Evolutionary conservation across 2,329 filamentous ascomycete genomes (phyloP).

Genomic region (Sclerotinia minor): DNA sequence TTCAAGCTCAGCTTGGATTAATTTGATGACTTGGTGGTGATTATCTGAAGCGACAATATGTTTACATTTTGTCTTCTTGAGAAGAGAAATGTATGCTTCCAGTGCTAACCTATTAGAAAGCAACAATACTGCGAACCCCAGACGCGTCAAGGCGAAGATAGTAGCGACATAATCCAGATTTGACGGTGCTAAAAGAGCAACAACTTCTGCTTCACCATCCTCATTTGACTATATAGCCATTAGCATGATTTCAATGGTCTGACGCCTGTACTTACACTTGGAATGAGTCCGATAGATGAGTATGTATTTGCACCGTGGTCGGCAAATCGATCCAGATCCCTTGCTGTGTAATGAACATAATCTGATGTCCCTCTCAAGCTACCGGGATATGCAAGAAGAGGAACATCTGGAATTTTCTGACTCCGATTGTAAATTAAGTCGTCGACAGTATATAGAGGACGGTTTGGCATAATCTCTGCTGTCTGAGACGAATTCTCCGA

Average conservation of each 20-base stretch:
- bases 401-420: conserved; percentile 31
- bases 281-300: conserved; percentile 31
- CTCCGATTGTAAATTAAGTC: conserved; percentile 35
- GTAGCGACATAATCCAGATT: conserved; percentile 54
- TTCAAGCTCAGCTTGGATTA: conserved; percentile 28
- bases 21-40: conserved; percentile 24
- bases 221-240: neutral
- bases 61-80: conserved; percentile 45
- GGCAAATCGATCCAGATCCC: conserved; percentile 39
- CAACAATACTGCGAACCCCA: conserved; percentile 55
- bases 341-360: conserved; percentile 38
- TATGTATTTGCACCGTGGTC: conserved; percentile 36
- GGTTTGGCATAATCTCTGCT: neutral
- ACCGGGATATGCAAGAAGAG: conserved; percentile 38
- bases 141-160: conserved; percentile 52
- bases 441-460: conserved; percentile 31
- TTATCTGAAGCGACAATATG: conserved; percentile 21
- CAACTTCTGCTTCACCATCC: conserved; percentile 24
- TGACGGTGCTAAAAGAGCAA: conserved; percentile 33
- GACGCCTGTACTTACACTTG: conserved; percentile 23
- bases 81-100: conserved; percentile 51
- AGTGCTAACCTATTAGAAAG: conserved; percentile 55
- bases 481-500: neutral
- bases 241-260: neutral
- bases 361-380: conserved; percentile 31